These are phyloP conservation scores for Vaccinium corymbosum DNA, from an alignment of 148 eudicot species.

Conservation along the genomic window DNA sequence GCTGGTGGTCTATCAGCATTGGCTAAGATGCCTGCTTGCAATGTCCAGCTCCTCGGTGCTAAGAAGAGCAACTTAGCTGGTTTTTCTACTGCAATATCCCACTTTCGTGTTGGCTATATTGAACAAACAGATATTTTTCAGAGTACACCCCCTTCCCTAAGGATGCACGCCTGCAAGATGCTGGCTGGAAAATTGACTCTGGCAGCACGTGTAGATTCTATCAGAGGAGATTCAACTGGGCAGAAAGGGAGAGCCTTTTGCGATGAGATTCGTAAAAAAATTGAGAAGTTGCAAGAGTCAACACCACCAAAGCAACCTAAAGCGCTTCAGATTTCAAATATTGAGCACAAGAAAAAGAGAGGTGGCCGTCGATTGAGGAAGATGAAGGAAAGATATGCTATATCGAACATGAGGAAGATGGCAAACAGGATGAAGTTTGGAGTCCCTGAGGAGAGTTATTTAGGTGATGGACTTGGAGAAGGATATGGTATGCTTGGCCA, in stretches of 20 bases:
- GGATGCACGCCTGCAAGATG: constrained; percentile 77
- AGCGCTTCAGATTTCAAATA: constrained; percentile 92
- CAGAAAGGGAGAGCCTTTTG: constrained; percentile 63
- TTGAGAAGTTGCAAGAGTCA: constrained; percentile 97
- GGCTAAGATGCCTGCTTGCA: constrained; percentile 96
- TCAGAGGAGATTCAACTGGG: constrained; percentile 74
- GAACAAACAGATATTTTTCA: constrained; percentile 81
- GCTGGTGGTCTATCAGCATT: constrained; percentile 84
- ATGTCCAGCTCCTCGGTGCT: constrained; percentile 87
- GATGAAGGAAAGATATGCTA: constrained; percentile 78
- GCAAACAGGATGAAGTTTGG: too few species aligned
- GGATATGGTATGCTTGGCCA: not conserved
- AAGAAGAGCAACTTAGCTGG: constrained; percentile 84
- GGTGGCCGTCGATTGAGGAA: constrained; percentile 91
- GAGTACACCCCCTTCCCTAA: constrained; percentile 76
- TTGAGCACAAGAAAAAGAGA: constrained; percentile 90
- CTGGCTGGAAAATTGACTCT: constrained; percentile 85
- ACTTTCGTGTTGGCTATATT: constrained; percentile 80
- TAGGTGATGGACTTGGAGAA: not conserved
- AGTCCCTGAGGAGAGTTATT: not conserved
- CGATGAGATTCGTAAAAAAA: constrained; percentile 79
- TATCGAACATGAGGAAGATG: too few species aligned
- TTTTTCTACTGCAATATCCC: constrained; percentile 85
- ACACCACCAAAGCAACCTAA: constrained; percentile 98
- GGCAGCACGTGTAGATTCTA: constrained; percentile 86